These are phyloP conservation scores for Graphilbum sp. DNA, from an alignment of 2,329 filamentous ascomycete genomes.

Conservation along the genomic window DNA sequence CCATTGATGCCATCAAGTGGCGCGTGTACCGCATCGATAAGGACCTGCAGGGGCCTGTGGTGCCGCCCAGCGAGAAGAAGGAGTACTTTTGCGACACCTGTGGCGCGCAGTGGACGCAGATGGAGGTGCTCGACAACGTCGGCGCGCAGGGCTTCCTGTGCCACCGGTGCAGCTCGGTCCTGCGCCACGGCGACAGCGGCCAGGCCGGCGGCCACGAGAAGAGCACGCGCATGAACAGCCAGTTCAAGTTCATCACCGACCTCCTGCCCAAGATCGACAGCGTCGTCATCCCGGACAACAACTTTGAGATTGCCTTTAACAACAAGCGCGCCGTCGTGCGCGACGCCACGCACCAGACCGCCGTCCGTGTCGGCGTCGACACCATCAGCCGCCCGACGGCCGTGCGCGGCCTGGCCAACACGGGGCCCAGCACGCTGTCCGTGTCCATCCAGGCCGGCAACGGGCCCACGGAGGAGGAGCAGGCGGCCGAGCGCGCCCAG, in stretches of 20 bases:
- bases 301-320: constrained; percentile 52
- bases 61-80: constrained; percentile 71
- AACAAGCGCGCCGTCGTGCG: constrained; percentile 47
- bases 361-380: constrained; percentile 41
- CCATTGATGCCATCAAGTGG: constrained; percentile 94
- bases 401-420: constrained; percentile 51
- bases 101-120: constrained; percentile 69
- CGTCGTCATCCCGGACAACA: constrained; percentile 57
- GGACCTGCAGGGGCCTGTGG: constrained; percentile 68
- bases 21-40: constrained; percentile 78
- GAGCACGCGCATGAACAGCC: constrained; percentile 58
- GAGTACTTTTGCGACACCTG: constrained; percentile 78
- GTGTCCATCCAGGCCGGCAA: constrained; percentile 52
- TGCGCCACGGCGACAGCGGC: constrained; percentile 50
- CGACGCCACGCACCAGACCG: constrained; percentile 50
- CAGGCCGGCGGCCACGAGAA: constrained; percentile 56
- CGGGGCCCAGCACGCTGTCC: constrained; percentile 50
- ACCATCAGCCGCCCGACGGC: constrained; percentile 42
- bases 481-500: constrained; percentile 44
- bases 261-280: constrained; percentile 62
- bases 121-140: constrained; percentile 72
- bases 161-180: constrained; percentile 52
- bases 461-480: constrained; percentile 50
- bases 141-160: constrained; percentile 64
- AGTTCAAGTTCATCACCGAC: constrained; percentile 64